Base-by-base conservation (phyloP, 2,329 filamentous ascomycete genomes). In the Penicillium crustosum region DNA sequence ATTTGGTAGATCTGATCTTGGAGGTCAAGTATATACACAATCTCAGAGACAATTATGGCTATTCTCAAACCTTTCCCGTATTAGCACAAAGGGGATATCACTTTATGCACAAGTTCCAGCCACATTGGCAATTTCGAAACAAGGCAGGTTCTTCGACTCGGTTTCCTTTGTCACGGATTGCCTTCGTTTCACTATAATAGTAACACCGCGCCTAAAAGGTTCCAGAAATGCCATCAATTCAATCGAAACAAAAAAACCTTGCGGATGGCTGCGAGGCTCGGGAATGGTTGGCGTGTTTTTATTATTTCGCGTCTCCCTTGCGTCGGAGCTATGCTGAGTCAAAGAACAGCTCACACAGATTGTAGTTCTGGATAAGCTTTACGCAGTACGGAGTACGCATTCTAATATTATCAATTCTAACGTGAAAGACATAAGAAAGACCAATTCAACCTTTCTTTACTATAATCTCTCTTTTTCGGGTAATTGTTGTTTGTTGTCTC, bases 251-350 rank as follows among this genome's bases (percentile, higher is more conserved):
- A 35, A 25, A 41, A 8, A 52, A 56, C 64, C 63, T 66, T 65
- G 61, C 63, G 55, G 39, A 4, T 31, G 35, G 15, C 44, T 49
- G 42, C 15, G 52, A 58, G 41, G 33, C 31, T 50, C 53, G 15
- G 27, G 58, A 55, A 64, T 61, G 44, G 33, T 60, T 58, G 41
- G 48, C 48, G 53, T 53, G 48, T 57, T 57, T 55, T 50, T 44
- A 10, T 39, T 52, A 12, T 27, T 36, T 51, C 49, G 45, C 33
- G 6, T 17, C 58, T 60, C 65, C 65, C 65, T 67, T 67, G 65
- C 65, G 48, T 67, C 62, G 58, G 64, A 66, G 59, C 49, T 55
- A 67, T 67, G 65, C 50, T 49, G 44, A 23, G 36, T 55, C 19
- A 51, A 55, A 39, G 31, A 57, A 60, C 56, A 57, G 31, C 47